Percentiles rank a stretch among this genome's conserved stretches.
Evolutionary conservation across 148 eudicot species (phyloP).

Genomic region (Cornus kousa): DNA sequence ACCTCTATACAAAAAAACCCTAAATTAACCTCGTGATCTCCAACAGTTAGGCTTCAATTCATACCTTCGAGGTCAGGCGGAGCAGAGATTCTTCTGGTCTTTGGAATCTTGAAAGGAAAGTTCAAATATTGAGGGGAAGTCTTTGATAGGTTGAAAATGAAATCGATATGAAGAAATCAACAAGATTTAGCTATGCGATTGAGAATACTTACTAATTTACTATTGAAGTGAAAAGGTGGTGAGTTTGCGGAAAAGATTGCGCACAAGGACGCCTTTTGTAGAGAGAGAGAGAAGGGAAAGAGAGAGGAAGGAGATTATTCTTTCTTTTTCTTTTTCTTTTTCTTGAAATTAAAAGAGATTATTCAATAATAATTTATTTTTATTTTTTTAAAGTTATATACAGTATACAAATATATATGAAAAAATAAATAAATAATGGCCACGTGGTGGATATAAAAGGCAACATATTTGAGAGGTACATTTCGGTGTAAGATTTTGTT

Average conservation of each 20-base stretch:
- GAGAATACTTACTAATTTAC: background rate
- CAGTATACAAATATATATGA: too few species aligned
- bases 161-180: background rate
- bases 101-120: background rate
- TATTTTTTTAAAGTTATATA: too few species aligned
- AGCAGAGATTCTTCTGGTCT: background rate
- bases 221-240: background rate
- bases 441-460: too few species aligned
- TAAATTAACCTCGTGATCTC: background rate
- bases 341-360: background rate
- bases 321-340: background rate
- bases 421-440: too few species aligned
- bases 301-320: background rate
- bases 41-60: slow-evolving; percentile 18
- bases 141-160: background rate
- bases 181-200: background rate
- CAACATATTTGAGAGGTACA: too few species aligned
- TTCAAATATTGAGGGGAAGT: background rate
- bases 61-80: background rate
- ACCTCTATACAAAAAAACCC: background rate
- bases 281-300: slow-evolving; percentile 7
- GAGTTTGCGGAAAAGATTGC: background rate
- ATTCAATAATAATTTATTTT: too few species aligned
- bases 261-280: background rate
- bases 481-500: too few species aligned